A percentile compares a stretch with the other conserved stretches of the same genome.
Evolutionary conservation across 352 stramenopile species (phyloP).

Genomic region (Pythium coloratum): DNA sequence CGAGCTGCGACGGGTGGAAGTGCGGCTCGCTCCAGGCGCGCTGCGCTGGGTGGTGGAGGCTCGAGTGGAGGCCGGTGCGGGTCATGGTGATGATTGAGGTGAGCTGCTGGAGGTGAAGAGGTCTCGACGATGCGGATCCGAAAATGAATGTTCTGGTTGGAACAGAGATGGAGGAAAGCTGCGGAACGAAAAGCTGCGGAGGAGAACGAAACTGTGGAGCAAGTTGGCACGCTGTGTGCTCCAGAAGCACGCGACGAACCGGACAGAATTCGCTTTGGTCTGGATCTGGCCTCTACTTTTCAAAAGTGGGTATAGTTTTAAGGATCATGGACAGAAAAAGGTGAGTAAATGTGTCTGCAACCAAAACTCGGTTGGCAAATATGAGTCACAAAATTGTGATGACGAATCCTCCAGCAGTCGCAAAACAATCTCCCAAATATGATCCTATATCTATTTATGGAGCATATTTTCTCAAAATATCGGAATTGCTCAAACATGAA

Average conservation of each 20-base stretch:
- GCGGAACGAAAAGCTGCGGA: not conserved
- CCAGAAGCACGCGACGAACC: conserved; percentile 3
- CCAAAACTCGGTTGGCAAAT: not conserved
- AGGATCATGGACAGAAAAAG: not conserved
- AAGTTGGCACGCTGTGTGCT: conserved; percentile 4
- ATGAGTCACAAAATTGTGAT: not conserved
- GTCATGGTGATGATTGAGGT: conserved; percentile 14
- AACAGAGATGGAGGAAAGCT: not conserved
- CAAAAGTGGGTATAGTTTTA: not conserved
- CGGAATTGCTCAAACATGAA: not conserved
- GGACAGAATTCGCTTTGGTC: not conserved
- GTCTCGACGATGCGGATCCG: not conserved
- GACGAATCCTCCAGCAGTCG: not conserved
- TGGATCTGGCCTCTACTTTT: not conserved
- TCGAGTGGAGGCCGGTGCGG: conserved; percentile 60
- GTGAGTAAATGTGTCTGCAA: not conserved
- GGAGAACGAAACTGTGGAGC: not conserved
- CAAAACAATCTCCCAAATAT: not conserved
- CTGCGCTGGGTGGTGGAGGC: conserved; percentile 78
- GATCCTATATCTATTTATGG: not conserved
- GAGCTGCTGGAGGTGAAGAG: not conserved
- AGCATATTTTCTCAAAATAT: not conserved
- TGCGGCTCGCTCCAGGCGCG: conserved; percentile 87
- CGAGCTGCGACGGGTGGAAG: conserved; percentile 86
- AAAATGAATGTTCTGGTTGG: not conserved